Evolutionary conservation across 2,329 filamentous ascomycete species (phyloP).

Genomic region (Epichloe sibirici): DNA sequence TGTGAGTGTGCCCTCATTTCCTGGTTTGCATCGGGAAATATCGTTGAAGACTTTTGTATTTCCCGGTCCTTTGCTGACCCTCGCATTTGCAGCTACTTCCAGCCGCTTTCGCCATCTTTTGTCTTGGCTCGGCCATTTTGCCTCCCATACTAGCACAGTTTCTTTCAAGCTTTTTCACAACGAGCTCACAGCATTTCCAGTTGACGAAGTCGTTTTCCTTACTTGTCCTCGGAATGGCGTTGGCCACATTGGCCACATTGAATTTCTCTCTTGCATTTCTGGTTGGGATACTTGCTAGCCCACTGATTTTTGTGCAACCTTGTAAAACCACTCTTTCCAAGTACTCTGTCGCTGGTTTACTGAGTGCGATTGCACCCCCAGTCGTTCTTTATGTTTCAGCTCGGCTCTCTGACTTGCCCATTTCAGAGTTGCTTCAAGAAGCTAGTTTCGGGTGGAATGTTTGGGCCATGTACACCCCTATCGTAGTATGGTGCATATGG

Average conservation of each 20-base stretch:
- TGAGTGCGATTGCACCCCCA: slow-evolving; percentile 53
- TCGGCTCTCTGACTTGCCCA: slow-evolving; percentile 22
- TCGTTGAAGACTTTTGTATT: background rate
- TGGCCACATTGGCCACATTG: slow-evolving; percentile 84
- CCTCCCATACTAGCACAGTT: slow-evolving; percentile 44
- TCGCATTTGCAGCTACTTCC: slow-evolving; percentile 38
- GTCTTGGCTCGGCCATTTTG: slow-evolving; percentile 40
- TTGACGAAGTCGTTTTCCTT: slow-evolving; percentile 85
- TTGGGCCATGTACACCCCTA: slow-evolving; percentile 77
- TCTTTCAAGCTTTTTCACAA: slow-evolving; percentile 37
- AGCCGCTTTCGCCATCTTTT: slow-evolving; percentile 45
- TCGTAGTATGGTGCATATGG: slow-evolving; percentile 91
- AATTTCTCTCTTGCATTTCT: slow-evolving; percentile 90
- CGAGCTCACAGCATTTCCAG: slow-evolving; percentile 57
- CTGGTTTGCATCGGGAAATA: background rate
- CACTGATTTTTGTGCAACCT: slow-evolving; percentile 62
- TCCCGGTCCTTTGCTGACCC: slow-evolving; percentile 3
- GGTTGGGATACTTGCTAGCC: slow-evolving; percentile 65
- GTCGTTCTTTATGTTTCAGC: slow-evolving; percentile 39
- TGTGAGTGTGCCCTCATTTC: slow-evolving; percentile 34
- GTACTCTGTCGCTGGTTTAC: slow-evolving; percentile 33
- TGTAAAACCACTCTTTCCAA: slow-evolving; percentile 26
- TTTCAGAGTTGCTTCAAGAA: slow-evolving; percentile 52
- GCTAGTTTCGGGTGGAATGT: slow-evolving; percentile 83
- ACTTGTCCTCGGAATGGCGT: slow-evolving; percentile 81